Evolutionary conservation across 768 basidiomycete species (phyloP), one percentile per base, ranked within the genome.

Genomic region (Dioszegia crocea): DNA sequence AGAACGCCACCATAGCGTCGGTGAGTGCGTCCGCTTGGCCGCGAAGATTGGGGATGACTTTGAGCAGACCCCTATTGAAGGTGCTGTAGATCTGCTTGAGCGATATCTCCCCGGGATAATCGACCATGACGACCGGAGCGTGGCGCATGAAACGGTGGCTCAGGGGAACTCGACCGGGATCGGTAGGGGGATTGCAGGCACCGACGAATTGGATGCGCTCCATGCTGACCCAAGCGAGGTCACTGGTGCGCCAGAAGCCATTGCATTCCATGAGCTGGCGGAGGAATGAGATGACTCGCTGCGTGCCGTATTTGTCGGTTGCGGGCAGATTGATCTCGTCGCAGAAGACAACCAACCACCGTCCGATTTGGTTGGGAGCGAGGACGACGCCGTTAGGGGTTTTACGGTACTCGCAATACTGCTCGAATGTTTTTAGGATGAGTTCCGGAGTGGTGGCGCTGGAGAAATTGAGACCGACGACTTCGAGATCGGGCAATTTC

Each of bases 161-260:
- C 59, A 99, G 86, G 30, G 94, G 93, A n/a, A 98, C 93, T 77
- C 96, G 91, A 58, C 96, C 96, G 45, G 96, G 93, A 79, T 99
- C 96, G 17, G 96, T 98, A 2, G 96, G 96, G 24, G 96, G 96
- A 74, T 99, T 99, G 78, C 96, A 99, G 50, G 96, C 96, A 48
- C 96, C 96, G 44, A 99, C 96, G 73, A 99, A 98, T 77, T 99
- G 96, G 61, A 99, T 97, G n/a, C 96, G 85, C 76, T 98, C 96
- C 52, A 99, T 82, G 70, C 87, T 89, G 67, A 99, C 92, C 93
- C 94, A 99, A 14, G 92, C 84, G 84, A 92, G 89, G 78, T 99
- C 96, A 16, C 83, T 84, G 1, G 91, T 84, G 29, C 96, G 84
- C 88, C 93, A 99, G 76, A 89, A 99, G 2, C 96, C 96, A 27